A percentile compares a stretch with the other conserved stretches of the same genome.
Evolutionary conservation across 2,329 filamentous ascomycete genomes (phyloP).

Genomic region (Pseudogymnoascus sp.): DNA sequence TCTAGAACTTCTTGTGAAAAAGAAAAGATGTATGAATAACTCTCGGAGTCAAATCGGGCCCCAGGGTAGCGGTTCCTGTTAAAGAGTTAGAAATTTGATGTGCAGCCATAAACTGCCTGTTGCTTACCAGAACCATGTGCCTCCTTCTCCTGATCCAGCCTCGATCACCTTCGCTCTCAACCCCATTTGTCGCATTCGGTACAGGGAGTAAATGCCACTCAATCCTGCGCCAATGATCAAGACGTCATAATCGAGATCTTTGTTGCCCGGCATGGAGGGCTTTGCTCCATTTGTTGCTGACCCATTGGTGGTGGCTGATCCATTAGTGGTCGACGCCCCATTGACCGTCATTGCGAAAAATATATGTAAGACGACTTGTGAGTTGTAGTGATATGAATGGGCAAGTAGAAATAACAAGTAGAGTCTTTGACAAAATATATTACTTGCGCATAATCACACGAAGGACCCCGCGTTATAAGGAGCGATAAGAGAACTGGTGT

Average conservation of each 20-base stretch:
- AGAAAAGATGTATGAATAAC: constrained; percentile 35
- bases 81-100: neutral
- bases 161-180: constrained; percentile 34
- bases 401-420: neutral
- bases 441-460: neutral
- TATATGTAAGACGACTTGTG: neutral
- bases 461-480: constrained; percentile 1
- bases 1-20: constrained; percentile 34
- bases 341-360: neutral
- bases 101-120: neutral
- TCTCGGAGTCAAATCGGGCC: constrained; percentile 40
- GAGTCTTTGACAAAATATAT: neutral
- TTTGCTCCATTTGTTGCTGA: neutral
- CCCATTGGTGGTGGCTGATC: neutral
- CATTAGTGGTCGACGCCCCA: neutral
- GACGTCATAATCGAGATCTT: constrained; percentile 28
- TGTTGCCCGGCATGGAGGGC: neutral
- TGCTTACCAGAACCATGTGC: constrained; percentile 39
- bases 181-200: constrained; percentile 36
- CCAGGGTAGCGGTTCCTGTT: constrained; percentile 36
- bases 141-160: constrained; percentile 35
- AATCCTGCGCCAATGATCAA: constrained; percentile 36
- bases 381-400: neutral
- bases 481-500: neutral
- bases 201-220: constrained; percentile 36